Base-by-base conservation (phyloP, 495 filamentous ascomycete species). In the Glonium stellatum region DNA sequence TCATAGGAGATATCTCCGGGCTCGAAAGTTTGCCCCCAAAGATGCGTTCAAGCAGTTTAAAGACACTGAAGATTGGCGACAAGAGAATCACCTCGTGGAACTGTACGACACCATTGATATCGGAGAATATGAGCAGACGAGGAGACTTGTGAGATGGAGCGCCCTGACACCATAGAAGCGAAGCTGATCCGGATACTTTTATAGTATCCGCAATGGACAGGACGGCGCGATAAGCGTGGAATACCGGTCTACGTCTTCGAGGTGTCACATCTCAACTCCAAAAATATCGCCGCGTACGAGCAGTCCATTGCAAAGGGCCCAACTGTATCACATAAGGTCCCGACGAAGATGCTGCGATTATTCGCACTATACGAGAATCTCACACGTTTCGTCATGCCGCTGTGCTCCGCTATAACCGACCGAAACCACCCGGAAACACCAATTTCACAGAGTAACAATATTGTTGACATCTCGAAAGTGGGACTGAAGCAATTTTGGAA, bases 401-500 rank as follows among this genome's bases (percentile, higher is more conserved):
- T 96, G 23, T 90, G 86, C 70, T 86, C 89, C 13, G 78, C 84
- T 44, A 77, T 92, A 31, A 70, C 72, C 41, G 79, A 88, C 58
- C 80, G 91, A 65, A 80, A 84, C 3, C 77, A 90, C 70, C 78
- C 84, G 13, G 79, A 84, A 52, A 90, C 85, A 10, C 90, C 90
- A 2, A 87, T 93, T 49, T 87, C 88, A n/a, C 84, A 90, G 55
- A 86, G 82, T 57, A 95, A 86, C 64, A 95, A 93, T 71, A 92
- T 96, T 55, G 89, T 95, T 56, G 90, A 96, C 70, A 86, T 96
- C 55, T 86, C 82, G 52, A 80, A 83, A 34, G 89, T 95, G 4
- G 87, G 89, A 15, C 71, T 96, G 72, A 88, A 87, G 77, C 89
- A 92, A 75, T 92, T 96, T 69, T 96, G 91, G 91, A 90, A 91